Conservation (phyloP, 352 stramenopile species). For the Phytophthora foliorum region DNA sequence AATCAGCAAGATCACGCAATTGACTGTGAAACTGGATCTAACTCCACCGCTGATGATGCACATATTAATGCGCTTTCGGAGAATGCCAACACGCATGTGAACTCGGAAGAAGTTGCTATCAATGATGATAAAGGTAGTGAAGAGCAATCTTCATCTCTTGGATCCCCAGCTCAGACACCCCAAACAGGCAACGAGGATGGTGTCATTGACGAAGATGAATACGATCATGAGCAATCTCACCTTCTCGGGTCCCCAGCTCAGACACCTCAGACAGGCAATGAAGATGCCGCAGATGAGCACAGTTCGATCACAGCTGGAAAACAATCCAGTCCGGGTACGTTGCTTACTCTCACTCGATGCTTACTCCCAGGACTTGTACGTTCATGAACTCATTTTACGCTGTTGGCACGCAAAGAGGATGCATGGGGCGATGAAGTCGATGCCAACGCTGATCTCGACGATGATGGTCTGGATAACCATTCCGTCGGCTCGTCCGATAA, state of each 20-base stretch:
- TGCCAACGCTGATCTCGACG: conserved; percentile 38
- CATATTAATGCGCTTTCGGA: background rate
- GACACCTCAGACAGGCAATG: conserved; percentile 32
- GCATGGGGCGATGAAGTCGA: conserved; percentile 32
- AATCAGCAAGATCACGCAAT: background rate
- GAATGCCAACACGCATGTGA: background rate
- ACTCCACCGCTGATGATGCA: background rate
- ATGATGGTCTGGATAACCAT: conserved; percentile 36
- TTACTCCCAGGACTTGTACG: conserved; percentile 7
- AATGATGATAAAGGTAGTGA: background rate
- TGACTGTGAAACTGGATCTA: background rate
- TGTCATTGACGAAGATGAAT: conserved; percentile 7
- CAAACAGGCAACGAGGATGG: conserved; percentile 4
- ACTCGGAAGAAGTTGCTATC: conserved; percentile 3
- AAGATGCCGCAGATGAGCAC: conserved; percentile 43
- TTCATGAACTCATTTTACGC: conserved; percentile 1
- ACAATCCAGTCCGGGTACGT: conserved; percentile 51
- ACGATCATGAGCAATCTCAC: conserved; percentile 15
- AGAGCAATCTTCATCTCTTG: background rate
- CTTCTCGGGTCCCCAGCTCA: conserved; percentile 24
- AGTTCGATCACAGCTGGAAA: conserved; percentile 42
- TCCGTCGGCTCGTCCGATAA: conserved; percentile 38
- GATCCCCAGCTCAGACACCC: conserved; percentile 11
- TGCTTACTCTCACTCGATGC: background rate
- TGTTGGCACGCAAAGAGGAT: conserved; percentile 16